Conservation (phyloP, 106 monocot species). For the Hemerocallis citrina region DNA sequence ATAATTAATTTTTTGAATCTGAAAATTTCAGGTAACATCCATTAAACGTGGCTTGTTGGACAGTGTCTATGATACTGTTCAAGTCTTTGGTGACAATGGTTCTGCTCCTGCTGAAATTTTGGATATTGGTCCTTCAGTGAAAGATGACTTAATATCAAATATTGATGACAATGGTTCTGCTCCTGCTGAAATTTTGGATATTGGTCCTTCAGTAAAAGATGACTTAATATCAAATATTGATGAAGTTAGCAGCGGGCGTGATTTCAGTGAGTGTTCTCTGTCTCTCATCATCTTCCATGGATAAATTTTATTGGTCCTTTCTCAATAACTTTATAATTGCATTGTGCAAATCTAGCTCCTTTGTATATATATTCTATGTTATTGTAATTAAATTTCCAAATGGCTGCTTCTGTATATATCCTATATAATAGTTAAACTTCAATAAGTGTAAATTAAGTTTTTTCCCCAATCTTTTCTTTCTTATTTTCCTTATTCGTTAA, state of each 20-base stretch:
- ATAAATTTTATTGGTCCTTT: not conserved
- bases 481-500: too few species aligned
- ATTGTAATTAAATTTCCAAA: too few species aligned
- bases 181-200: conserved; percentile 34
- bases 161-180: conserved; percentile 12
- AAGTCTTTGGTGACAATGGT: conserved; percentile 16
- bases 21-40: conserved; percentile 50
- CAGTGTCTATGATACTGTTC: conserved; percentile 47
- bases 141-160: conserved; percentile 15
- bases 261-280: conserved; percentile 26
- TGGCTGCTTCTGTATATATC: too few species aligned
- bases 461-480: too few species aligned
- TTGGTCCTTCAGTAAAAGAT: conserved; percentile 21
- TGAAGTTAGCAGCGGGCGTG: too few species aligned
- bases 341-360: not conserved
- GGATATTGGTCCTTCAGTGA: conserved; percentile 17
- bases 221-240: conserved; percentile 3
- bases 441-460: too few species aligned
- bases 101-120: conserved; percentile 31
- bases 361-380: too few species aligned
- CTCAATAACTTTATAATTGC: not conserved
- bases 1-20: not conserved
- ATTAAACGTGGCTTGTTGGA: conserved; percentile 53
- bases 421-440: too few species aligned
- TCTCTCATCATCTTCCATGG: not conserved